Evolutionary conservation across 1,284 basidiomycete genomes (phyloP).

Genomic region (Ceratobasidium sp.): DNA sequence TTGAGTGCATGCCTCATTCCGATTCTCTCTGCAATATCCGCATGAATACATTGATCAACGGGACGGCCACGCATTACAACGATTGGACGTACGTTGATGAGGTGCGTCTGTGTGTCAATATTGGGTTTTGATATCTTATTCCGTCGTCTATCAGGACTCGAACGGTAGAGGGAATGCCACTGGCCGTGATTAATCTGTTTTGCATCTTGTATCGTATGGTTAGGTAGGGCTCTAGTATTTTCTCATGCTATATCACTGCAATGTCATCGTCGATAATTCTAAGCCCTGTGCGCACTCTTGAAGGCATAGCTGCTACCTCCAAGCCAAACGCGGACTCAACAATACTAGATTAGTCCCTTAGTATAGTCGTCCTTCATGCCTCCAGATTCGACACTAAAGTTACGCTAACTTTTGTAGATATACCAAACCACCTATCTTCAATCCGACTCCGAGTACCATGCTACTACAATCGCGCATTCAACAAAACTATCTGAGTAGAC

Average conservation of each 20-base stretch:
- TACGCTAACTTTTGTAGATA: slow-evolving; percentile 26
- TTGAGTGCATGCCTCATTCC: slow-evolving; percentile 19
- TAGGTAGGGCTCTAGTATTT: too few relatives aligned
- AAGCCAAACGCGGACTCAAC: slow-evolving; percentile 17
- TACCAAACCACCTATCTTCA: slow-evolving; percentile 33
- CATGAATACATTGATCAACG: slow-evolving; percentile 1
- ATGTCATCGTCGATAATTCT: background rate
- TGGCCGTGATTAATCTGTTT: background rate
- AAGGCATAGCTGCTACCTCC: too few relatives aligned
- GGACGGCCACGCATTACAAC: slow-evolving; percentile 17
- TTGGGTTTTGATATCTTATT: background rate
- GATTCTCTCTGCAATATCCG: slow-evolving; percentile 8
- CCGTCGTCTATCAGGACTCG: background rate
- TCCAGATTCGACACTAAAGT: too few relatives aligned
- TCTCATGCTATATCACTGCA: slow-evolving; percentile 3
- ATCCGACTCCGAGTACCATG: slow-evolving; percentile 6
- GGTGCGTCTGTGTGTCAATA: background rate
- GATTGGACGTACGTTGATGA: slow-evolving; percentile 17
- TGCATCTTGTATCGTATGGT: background rate
- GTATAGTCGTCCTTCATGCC: too few relatives aligned
- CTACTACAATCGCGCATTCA: slow-evolving; percentile 33
- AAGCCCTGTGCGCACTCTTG: too few relatives aligned
- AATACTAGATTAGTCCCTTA: slow-evolving; percentile 24
- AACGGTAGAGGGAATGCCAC: slow-evolving; percentile 20
- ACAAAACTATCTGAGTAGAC: slow-evolving; percentile 15